These are phyloP conservation scores for Aspergillus candidus DNA, from an alignment of 2,329 filamentous ascomycete genomes.

Conservation along the genomic window DNA sequence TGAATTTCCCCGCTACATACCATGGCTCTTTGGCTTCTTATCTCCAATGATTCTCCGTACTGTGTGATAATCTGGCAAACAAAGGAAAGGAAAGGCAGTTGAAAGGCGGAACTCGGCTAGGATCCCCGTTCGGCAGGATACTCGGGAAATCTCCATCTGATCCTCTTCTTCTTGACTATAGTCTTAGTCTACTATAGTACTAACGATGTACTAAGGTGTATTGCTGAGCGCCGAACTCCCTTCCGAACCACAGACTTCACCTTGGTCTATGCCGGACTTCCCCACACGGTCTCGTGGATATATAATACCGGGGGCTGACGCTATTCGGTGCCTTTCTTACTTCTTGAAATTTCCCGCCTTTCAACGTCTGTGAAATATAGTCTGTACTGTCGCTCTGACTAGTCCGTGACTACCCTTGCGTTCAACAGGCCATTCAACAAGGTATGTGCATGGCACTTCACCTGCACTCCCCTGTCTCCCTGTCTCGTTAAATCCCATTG, in stretches of 20 bases:
- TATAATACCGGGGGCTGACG: constrained; percentile 8
- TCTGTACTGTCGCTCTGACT: too few species aligned
- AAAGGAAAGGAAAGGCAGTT: too few species aligned
- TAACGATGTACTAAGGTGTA: constrained; percentile 8
- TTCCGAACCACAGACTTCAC: constrained; percentile 13
- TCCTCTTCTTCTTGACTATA: constrained; percentile 1
- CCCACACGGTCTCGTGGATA: constrained; percentile 5
- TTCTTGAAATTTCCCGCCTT: neutral
- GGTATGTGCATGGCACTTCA: too few species aligned
- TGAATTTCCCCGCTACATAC: too few species aligned
- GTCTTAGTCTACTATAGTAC: constrained; percentile 7
- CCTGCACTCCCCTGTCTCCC: too few species aligned
- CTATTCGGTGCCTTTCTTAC: neutral
- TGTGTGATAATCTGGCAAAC: too few species aligned
- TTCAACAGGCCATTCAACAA: too few species aligned
- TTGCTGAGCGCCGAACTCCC: constrained; percentile 13
- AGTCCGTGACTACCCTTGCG: too few species aligned
- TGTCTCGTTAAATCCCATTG: too few species aligned
- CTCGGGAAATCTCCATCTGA: constrained; percentile 21
- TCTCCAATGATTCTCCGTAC: too few species aligned
- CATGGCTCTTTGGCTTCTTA: neutral
- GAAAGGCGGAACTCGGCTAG: constrained; percentile 23
- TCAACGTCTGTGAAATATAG: neutral
- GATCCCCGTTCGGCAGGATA: constrained; percentile 14
- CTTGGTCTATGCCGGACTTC: constrained; percentile 7